Percentiles rank a stretch among this genome's conserved stretches.
Conservation (phyloP, 495 filamentous ascomycete species). For the Podospora tetraspora region DNA sequence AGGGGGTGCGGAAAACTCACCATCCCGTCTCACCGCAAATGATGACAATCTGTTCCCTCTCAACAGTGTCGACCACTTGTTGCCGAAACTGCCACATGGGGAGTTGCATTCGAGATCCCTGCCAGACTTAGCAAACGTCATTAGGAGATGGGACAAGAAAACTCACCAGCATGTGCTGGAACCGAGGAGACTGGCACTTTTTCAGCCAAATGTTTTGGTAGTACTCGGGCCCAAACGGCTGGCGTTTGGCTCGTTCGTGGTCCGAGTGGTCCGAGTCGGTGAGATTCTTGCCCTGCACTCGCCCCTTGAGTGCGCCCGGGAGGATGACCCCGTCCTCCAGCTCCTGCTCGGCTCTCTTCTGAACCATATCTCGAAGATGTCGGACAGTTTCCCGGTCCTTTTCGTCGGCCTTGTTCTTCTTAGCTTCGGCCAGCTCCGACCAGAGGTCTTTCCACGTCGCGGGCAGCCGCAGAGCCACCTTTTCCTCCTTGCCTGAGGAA, state of each 20-base stretch:
- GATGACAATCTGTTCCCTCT: conserved; percentile 74
- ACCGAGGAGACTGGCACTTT: conserved; percentile 57
- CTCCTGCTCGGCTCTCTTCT: conserved; percentile 51
- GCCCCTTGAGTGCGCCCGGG: conserved; percentile 63
- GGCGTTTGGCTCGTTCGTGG: conserved; percentile 33
- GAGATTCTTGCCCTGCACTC: conserved; percentile 43
- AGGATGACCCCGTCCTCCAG: conserved; percentile 70
- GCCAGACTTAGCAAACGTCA: conserved; percentile 17
- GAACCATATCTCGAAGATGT: conserved; percentile 56
- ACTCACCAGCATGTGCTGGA: conserved; percentile 53
- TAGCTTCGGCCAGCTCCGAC: conserved; percentile 65
- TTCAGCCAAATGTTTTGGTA: conserved; percentile 64
- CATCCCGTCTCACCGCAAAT: conserved; percentile 94
- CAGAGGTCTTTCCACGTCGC: conserved; percentile 79
- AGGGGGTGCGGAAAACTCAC: conserved; percentile 19
- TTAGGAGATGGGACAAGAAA: conserved; percentile 3
- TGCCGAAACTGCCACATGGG: conserved; percentile 85
- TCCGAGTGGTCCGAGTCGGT: conserved; percentile 43
- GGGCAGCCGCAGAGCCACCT: conserved; percentile 72
- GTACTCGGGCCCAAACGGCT: conserved; percentile 32
- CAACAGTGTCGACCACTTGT: conserved; percentile 66
- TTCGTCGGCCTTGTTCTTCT: conserved; percentile 62
- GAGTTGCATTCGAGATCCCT: conserved; percentile 60
- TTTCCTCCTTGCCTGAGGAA: conserved; percentile 74
- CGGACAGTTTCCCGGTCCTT: conserved; percentile 60